Percentiles rank a stretch among this genome's conserved stretches.
phyloP scores from a whole-genome alignment of 2,329 filamentous ascomycete genomes.

The Sporothrix mexicana region DNA sequence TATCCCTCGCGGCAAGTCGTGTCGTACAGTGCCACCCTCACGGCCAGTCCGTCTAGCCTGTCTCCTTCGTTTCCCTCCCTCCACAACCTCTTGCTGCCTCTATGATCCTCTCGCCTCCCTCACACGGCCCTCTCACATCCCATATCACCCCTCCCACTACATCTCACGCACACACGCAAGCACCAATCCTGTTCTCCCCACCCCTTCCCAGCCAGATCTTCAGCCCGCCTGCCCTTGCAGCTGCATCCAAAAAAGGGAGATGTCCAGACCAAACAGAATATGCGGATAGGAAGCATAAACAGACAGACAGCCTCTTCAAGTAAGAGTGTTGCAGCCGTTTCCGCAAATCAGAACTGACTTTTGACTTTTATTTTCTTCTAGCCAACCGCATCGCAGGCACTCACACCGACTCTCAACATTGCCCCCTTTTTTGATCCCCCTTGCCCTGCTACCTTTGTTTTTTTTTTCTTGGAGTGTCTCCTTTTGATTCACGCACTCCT shows the following conservation, averaged over 20 bases:
- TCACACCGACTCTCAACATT: slow-evolving; percentile 30
- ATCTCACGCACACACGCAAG: slow-evolving; percentile 19
- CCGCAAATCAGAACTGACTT: slow-evolving; percentile 25
- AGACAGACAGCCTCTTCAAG: slow-evolving; percentile 7
- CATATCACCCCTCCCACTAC: slow-evolving; percentile 19
- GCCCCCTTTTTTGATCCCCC: slow-evolving; percentile 6
- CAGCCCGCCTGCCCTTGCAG: slow-evolving; percentile 37
- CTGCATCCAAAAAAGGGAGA: slow-evolving; percentile 20
- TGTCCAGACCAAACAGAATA: slow-evolving; percentile 14
- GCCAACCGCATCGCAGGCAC: slow-evolving; percentile 30
- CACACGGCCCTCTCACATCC: slow-evolving; percentile 21
- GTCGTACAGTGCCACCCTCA: slow-evolving; percentile 37
- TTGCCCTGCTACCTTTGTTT: not conserved
- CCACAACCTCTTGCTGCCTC: slow-evolving; percentile 19
- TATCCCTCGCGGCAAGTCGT: slow-evolving; percentile 30
- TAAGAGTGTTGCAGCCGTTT: not conserved
- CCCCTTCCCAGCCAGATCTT: slow-evolving; percentile 32
- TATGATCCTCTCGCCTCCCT: not conserved
- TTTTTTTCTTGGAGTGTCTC: not conserved
- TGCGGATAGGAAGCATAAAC: not conserved
- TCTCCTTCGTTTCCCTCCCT: slow-evolving; percentile 32
- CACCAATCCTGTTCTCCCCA: slow-evolving; percentile 36
- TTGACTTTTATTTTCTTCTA: slow-evolving; percentile 13
- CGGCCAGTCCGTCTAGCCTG: slow-evolving; percentile 29
- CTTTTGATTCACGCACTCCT: not conserved